These are phyloP conservation scores for Knoxia roxburghii DNA, from an alignment of 257 asterid species.

Conservation along the genomic window DNA sequence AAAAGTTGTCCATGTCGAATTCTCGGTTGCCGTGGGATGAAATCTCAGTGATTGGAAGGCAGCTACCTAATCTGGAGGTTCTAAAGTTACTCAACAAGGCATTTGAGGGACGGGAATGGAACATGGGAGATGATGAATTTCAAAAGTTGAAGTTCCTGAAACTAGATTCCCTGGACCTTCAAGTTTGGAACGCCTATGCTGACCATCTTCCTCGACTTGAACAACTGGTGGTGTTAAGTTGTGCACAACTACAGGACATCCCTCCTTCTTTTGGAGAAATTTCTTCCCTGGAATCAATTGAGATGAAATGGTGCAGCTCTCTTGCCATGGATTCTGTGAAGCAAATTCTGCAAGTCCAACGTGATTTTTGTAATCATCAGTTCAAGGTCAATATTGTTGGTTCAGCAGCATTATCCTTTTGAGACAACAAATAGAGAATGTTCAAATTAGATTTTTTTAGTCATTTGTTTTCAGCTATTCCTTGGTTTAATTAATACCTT, in stretches of 20 bases:
- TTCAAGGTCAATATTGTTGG: background rate
- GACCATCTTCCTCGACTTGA: conserved; percentile 1
- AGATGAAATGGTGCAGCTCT: conserved; percentile 12
- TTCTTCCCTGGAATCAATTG: conserved; percentile 9
- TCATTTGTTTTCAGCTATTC: too few species aligned
- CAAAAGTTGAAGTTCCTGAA: conserved; percentile 2
- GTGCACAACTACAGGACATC: background rate
- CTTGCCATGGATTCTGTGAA: conserved; percentile 3
- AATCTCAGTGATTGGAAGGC: background rate
- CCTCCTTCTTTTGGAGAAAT: conserved; percentile 14
- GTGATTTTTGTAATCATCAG: background rate
- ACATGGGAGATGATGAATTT: background rate
- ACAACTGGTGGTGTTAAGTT: conserved; percentile 4
- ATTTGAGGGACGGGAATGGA: background rate
- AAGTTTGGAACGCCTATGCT: background rate
- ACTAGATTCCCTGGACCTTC: conserved; percentile 1
- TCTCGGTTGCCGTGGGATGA: background rate
- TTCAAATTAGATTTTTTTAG: too few species aligned
- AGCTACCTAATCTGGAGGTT: background rate
- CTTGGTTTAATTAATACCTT: too few species aligned
- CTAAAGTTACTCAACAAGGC: background rate
- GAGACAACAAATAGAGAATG: too few species aligned
- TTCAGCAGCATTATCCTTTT: too few species aligned
- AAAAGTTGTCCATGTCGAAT: background rate
- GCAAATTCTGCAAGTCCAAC: conserved; percentile 1